phyloP scores from a whole-genome alignment of 495 filamentous ascomycete genomes.

The Thozetella sp. region DNA sequence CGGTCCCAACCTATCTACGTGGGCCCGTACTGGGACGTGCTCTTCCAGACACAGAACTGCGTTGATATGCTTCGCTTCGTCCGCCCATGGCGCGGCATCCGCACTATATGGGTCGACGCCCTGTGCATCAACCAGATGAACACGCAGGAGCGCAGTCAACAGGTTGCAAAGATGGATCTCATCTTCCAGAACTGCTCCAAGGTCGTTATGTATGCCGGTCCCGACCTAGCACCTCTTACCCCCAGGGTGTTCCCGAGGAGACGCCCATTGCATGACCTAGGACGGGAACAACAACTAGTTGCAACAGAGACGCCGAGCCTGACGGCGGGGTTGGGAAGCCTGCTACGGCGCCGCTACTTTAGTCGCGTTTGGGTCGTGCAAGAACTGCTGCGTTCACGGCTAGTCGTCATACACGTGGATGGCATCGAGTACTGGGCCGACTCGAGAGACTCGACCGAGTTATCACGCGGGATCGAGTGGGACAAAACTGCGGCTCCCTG shows the following conservation, averaged over 20 bases:
- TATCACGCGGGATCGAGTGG: background rate
- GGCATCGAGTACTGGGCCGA: conserved; percentile 13
- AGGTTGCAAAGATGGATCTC: conserved; percentile 20
- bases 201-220: conserved; percentile 26
- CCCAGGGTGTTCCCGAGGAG: conserved; percentile 1
- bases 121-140: conserved; percentile 27
- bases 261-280: background rate
- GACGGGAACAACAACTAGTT: background rate
- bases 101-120: conserved; percentile 22
- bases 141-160: conserved; percentile 11
- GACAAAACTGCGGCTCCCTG: conserved; percentile 6
- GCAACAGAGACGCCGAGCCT: background rate
- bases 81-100: conserved; percentile 6
- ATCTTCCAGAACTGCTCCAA: conserved; percentile 15
- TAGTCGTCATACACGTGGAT: conserved; percentile 18
- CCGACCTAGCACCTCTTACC: conserved; percentile 5
- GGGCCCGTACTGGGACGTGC: conserved; percentile 30
- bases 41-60: conserved; percentile 30
- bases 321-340: background rate
- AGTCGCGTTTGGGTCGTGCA: conserved; percentile 28
- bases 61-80: conserved; percentile 22
- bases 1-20: conserved; percentile 18
- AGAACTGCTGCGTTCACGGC: conserved; percentile 19
- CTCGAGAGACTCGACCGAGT: background rate
- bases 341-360: conserved; percentile 23